Conservation (phyloP, 768 basidiomycete genomes). For the Hydnomerulius pinastri region DNA sequence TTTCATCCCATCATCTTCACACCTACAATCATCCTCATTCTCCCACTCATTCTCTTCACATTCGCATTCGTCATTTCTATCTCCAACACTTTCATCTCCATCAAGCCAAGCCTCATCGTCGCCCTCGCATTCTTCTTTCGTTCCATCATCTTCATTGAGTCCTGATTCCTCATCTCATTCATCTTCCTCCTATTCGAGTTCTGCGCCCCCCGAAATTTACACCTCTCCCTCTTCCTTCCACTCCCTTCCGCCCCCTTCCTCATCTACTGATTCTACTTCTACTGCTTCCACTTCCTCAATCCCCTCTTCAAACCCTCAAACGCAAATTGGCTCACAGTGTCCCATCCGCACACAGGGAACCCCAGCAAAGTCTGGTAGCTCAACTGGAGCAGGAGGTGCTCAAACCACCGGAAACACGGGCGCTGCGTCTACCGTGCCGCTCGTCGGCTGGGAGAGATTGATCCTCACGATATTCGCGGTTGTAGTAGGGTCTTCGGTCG, state of each 20-base stretch:
- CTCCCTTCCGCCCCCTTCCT: background rate
- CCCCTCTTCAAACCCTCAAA: slow-evolving; percentile 10
- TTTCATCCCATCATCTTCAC: background rate
- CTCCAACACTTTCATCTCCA: too few relatives aligned
- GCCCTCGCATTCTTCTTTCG: background rate
- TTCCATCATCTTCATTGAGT: too few relatives aligned
- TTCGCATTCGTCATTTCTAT: too few relatives aligned
- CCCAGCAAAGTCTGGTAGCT: background rate
- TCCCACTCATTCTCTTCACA: background rate
- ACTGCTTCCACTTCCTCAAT: slow-evolving; percentile 1
- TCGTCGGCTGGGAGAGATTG: slow-evolving; percentile 27
- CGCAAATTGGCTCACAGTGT: slow-evolving; percentile 27
- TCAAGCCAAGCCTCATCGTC: too few relatives aligned
- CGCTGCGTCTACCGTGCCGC: slow-evolving; percentile 6
- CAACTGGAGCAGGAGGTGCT: slow-evolving; percentile 3
- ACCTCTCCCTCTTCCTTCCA: background rate
- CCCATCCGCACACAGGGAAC: slow-evolving; percentile 8
- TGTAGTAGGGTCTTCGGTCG: slow-evolving; percentile 25
- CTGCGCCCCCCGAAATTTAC: slow-evolving; percentile 1
- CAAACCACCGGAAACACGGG: slow-evolving; percentile 8
- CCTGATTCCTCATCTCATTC: background rate
- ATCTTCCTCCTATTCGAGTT: background rate
- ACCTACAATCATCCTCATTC: background rate
- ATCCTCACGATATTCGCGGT: slow-evolving; percentile 27
- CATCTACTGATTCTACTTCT: background rate